A percentile compares a stretch with the other conserved stretches of the same genome.
Conservation (phyloP, 257 asterid genomes). For the Solanum pimpinellifolium region DNA sequence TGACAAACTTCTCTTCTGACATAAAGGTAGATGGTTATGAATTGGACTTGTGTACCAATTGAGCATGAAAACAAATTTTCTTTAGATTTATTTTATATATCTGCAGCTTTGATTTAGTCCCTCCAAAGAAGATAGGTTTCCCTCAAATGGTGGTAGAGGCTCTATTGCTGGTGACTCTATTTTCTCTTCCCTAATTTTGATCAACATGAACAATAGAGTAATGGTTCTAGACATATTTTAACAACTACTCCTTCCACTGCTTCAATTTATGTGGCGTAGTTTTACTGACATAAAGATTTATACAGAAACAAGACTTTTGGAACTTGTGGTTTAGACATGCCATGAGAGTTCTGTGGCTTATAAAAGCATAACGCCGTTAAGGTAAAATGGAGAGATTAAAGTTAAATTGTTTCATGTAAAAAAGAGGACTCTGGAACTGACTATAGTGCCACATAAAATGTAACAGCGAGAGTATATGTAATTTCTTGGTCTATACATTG, state of each 20-base stretch:
- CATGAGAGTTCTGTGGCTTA: background rate
- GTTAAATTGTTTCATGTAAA: background rate
- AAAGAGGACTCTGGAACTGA: background rate
- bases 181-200: background rate
- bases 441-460: background rate
- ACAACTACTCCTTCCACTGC: background rate
- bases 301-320: background rate
- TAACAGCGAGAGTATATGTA: background rate
- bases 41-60: background rate
- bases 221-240: background rate
- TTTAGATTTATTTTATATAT: background rate
- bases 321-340: background rate
- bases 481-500: background rate
- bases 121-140: background rate
- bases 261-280: background rate
- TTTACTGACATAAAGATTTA: background rate
- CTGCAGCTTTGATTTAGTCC: background rate
- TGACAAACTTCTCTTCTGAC: constrained; percentile 91
- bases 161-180: background rate
- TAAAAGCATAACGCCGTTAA: background rate
- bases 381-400: background rate
- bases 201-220: background rate
- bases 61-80: background rate
- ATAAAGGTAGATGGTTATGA: constrained; percentile 55
- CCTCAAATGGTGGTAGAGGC: background rate